Percentiles rank a stretch among this genome's conserved stretches.
Evolutionary conservation across 345 rosid genomes (phyloP).

Genomic region (Hevea brasiliensis): DNA sequence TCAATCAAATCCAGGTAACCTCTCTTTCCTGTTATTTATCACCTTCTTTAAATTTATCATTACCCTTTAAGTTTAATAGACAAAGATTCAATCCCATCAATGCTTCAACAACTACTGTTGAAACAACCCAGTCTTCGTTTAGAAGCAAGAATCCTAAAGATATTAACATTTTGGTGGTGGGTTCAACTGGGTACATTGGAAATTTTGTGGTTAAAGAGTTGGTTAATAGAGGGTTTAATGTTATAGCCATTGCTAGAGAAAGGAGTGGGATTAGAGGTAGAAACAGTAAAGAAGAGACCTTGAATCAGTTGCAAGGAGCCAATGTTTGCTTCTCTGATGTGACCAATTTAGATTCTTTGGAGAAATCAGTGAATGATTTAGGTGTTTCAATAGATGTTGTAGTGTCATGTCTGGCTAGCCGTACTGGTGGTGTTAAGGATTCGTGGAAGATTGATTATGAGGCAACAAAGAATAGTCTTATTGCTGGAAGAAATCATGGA

Average conservation of each 20-base stretch:
- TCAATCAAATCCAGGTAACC: slow-evolving; percentile 56
- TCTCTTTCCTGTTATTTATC: slow-evolving; percentile 32
- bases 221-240: slow-evolving; percentile 77
- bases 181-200: slow-evolving; percentile 94
- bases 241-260: slow-evolving; percentile 78
- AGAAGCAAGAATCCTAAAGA: slow-evolving; percentile 61
- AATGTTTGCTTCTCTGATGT: slow-evolving; percentile 87
- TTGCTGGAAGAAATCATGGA: slow-evolving; percentile 73
- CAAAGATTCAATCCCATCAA: slow-evolving; percentile 37
- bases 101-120: slow-evolving; percentile 41
- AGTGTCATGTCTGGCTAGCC: slow-evolving; percentile 91
- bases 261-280: slow-evolving; percentile 74
- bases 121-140: slow-evolving; percentile 42
- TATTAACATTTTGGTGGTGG: slow-evolving; percentile 72
- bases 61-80: slow-evolving; percentile 28
- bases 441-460: slow-evolving; percentile 95
- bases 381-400: slow-evolving; percentile 67
- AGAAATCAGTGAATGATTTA: slow-evolving; percentile 47
- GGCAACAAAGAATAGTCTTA: slow-evolving; percentile 81
- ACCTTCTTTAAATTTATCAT: slow-evolving; percentile 19
- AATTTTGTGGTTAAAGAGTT: slow-evolving; percentile 81
- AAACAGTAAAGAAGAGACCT: slow-evolving; percentile 60
- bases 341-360: slow-evolving; percentile 50
- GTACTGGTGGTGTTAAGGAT: slow-evolving; percentile 82
- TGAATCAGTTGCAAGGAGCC: slow-evolving; percentile 59